These are phyloP conservation scores for Taphrina sp. DNA, from an alignment of 1,139 yeast species.

Conservation along the genomic window DNA sequence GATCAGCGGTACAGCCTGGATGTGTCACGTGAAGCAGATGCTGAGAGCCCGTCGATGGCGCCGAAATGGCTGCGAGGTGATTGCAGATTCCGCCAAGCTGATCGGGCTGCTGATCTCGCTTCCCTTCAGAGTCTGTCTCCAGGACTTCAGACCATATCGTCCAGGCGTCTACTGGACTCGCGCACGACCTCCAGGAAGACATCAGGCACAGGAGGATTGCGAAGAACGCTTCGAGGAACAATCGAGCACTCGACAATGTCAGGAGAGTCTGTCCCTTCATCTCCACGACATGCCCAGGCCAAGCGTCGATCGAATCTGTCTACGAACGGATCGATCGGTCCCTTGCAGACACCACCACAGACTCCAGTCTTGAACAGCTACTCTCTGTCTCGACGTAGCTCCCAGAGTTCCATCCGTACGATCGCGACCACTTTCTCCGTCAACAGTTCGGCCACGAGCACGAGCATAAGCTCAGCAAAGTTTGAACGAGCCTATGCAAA, in stretches of 20 bases:
- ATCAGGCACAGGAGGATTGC: no score
- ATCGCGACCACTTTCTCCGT: conserved; percentile 11
- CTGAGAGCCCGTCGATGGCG: no score
- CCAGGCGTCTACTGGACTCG: no score
- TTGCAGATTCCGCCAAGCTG: no score
- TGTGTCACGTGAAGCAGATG: neutral
- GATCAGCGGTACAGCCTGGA: no score
- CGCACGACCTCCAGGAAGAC: no score
- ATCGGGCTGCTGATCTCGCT: no score
- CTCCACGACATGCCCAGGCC: conserved; percentile 2
- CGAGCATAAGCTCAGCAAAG: conserved; percentile 16
- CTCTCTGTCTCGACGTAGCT: conserved; percentile 7
- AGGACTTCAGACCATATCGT: no score
- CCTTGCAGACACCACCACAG: neutral
- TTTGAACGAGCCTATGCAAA: conserved; percentile 17
- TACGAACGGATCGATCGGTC: neutral
- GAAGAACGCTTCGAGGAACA: neutral
- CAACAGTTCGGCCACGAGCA: conserved; percentile 23
- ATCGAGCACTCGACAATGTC: no score
- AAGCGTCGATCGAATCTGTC: conserved; percentile 16
- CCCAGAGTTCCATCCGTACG: conserved; percentile 14
- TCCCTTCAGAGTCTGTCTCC: no score
- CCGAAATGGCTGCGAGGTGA: no score
- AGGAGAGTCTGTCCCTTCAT: neutral
- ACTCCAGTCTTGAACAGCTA: neutral